phyloP scores from a whole-genome alignment of 2,329 filamentous ascomycete genomes.

The Thielaviopsis populi region DNA sequence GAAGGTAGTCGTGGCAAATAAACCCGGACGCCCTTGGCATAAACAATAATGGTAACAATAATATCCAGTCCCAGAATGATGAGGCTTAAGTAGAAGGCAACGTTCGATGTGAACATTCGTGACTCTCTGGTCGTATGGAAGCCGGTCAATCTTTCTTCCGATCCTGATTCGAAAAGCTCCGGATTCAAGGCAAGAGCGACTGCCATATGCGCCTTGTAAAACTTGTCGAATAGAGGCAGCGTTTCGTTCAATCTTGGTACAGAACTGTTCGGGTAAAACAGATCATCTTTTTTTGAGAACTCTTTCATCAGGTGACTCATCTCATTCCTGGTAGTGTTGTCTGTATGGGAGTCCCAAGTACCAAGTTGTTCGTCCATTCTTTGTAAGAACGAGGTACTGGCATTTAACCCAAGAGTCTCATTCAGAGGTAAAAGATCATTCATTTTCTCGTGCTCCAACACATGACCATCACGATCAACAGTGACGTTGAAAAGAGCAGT shows the following conservation, averaged over 20 bases:
- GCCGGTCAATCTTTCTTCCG: constrained; percentile 11
- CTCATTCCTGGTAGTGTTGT: not conserved
- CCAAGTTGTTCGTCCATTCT: not conserved
- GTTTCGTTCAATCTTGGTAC: not conserved
- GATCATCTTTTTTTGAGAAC: not conserved
- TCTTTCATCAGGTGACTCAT: constrained; percentile 7
- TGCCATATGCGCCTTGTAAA: constrained; percentile 3
- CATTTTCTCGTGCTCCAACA: constrained; percentile 19
- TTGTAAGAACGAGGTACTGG: not conserved
- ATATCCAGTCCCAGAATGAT: constrained; percentile 31
- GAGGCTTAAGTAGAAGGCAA: constrained; percentile 32
- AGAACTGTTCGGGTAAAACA: not conserved
- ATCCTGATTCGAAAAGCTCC: constrained; percentile 24
- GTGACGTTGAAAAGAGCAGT: constrained; percentile 26
- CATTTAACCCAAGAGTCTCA: not conserved
- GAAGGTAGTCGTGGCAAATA: constrained; percentile 38
- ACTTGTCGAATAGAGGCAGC: not conserved
- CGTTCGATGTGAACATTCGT: constrained; percentile 33
- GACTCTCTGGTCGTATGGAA: constrained; percentile 22
- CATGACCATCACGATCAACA: constrained; percentile 20
- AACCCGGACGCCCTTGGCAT: constrained; percentile 26
- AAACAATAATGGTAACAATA: constrained; percentile 30
- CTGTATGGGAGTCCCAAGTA: not conserved
- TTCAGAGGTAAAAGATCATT: not conserved
- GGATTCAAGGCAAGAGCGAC: constrained; percentile 2